Base-by-base conservation (phyloP, 495 filamentous ascomycete species). In the Gamarada debralockiae region DNA sequence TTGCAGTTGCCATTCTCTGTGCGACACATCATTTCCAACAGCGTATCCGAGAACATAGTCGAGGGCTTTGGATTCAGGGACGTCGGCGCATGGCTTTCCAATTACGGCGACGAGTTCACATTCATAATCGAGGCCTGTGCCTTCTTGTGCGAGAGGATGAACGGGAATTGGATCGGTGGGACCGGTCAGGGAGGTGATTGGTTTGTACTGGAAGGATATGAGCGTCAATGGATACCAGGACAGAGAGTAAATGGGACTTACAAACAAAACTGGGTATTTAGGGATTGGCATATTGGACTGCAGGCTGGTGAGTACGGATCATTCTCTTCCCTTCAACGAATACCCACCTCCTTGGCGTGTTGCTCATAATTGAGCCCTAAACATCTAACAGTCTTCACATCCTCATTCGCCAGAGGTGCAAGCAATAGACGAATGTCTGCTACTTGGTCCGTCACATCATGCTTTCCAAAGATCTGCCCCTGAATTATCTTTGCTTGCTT, bases 1-100 rank as follows among this genome's bases (percentile, higher is more conserved):
- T 62, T 84, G 80, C 49, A 93, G 67, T 66, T 95, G 90, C 86
- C 87, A 90, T 48, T 89, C 86, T 21, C 90, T 83, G 65, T 92
- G 89, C 12, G 84, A 89, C 25, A 95, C 74, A 67, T 93, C 90
- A 62, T 95, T 87, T 37, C 89, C 90, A 46, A 90, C 80, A 4
- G 85, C 75, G 64, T 92, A 95, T 0, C 90, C 90, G 3, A 91
- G 68, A 9, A 92, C 86, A 58, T 91, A 84, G 34, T 86, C 75
- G 40, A 93, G 67, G 0, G 90, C 90, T 22, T 77, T 65, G 2
- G 70, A 65, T 61, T 89, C 85, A 2, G 83, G 61, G 5, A 93
- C 81, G 59, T 92, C 78, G 23, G 66, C 68, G 27, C 82, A 86
- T 48, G 80, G 70, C 66, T 85, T 88, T 14, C 88, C 87, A 56